Percentiles rank a stretch among this genome's conserved stretches.
Evolutionary conservation across 2,329 filamentous ascomycete genomes (phyloP).

Genomic region (Endothia cerciana): DNA sequence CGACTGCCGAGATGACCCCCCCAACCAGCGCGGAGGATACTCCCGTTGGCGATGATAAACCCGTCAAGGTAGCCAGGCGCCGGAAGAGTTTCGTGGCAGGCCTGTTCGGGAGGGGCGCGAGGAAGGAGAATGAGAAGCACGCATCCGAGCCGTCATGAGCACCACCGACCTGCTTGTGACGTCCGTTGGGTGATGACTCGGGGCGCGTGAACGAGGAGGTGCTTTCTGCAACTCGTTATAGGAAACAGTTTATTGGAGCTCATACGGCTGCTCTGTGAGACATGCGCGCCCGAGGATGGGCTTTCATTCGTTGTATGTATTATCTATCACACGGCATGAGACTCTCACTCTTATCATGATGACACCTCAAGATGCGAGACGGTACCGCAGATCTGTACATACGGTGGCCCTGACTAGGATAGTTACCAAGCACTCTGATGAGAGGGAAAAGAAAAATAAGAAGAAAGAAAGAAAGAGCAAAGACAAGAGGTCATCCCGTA

Average conservation of each 20-base stretch:
- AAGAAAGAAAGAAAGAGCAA: too few relatives aligned
- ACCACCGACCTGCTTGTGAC: too few relatives aligned
- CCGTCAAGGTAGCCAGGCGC: conserved; percentile 39
- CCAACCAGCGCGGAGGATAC: conserved; percentile 30
- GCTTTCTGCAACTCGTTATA: background rate
- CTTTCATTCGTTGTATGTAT: background rate
- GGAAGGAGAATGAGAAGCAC: conserved; percentile 29
- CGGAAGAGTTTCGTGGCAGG: conserved; percentile 53
- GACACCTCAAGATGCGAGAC: background rate
- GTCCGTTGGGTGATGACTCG: too few relatives aligned
- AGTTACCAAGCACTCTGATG: background rate
- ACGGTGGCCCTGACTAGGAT: background rate
- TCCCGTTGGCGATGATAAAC: conserved; percentile 24
- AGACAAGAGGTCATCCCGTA: background rate
- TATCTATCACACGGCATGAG: conserved; percentile 5
- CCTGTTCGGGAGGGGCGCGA: conserved; percentile 43
- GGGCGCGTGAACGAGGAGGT: background rate
- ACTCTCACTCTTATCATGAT: background rate
- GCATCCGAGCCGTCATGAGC: conserved; percentile 9
- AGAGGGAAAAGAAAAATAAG: too few relatives aligned
- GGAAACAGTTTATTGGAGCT: background rate
- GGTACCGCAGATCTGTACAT: background rate
- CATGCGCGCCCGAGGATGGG: background rate
- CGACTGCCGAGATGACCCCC: conserved; percentile 25
- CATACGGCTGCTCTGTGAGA: background rate